phyloP scores from a whole-genome alignment of 2,329 filamentous ascomycete genomes.

The Nakataea oryzae region DNA sequence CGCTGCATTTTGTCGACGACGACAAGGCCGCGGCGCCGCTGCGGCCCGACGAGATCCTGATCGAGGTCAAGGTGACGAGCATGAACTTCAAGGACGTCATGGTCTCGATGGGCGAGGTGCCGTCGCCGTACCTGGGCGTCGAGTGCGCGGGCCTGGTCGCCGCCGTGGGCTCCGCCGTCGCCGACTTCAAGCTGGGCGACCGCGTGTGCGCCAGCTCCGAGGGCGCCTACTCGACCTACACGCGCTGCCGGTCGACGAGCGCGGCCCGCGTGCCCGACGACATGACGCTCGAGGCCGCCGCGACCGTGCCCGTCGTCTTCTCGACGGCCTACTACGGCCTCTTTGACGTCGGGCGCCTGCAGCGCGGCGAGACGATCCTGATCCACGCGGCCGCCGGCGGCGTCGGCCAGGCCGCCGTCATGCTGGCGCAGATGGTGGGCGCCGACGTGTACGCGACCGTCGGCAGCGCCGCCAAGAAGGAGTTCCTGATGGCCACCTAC shows the following conservation, averaged over 20 bases:
- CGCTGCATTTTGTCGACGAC: constrained; percentile 14
- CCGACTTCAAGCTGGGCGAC: constrained; percentile 16
- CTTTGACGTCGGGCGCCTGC: constrained; percentile 13
- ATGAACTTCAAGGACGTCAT: constrained; percentile 25
- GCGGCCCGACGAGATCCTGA: constrained; percentile 10
- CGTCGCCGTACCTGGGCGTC: constrained; percentile 7
- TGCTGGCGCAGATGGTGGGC: constrained; percentile 7
- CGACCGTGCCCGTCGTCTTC: constrained; percentile 15
- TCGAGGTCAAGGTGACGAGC: constrained; percentile 15
- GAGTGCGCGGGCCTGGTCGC: constrained; percentile 12
- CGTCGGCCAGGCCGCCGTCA: constrained; percentile 11
- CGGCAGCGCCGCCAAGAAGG: constrained; percentile 15
- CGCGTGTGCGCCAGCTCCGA: constrained; percentile 15
- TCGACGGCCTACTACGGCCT: constrained; percentile 16
- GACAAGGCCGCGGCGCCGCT: constrained; percentile 2
- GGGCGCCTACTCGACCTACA: constrained; percentile 5
- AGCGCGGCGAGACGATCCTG: constrained; percentile 10
- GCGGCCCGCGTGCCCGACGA: constrained; percentile 14
- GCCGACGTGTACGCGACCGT: constrained; percentile 20
- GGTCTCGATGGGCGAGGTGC: constrained; percentile 13
- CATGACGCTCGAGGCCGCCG: constrained; percentile 12
- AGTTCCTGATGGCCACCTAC: constrained; percentile 15
- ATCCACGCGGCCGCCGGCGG: constrained; percentile 13
- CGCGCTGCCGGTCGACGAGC: constrained; percentile 4
- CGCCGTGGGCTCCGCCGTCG: constrained; percentile 6